A percentile compares a stretch with the other conserved stretches of the same genome.
Evolutionary conservation across 768 basidiomycete genomes (phyloP).

Genomic region (Boletus vinaceobasis): DNA sequence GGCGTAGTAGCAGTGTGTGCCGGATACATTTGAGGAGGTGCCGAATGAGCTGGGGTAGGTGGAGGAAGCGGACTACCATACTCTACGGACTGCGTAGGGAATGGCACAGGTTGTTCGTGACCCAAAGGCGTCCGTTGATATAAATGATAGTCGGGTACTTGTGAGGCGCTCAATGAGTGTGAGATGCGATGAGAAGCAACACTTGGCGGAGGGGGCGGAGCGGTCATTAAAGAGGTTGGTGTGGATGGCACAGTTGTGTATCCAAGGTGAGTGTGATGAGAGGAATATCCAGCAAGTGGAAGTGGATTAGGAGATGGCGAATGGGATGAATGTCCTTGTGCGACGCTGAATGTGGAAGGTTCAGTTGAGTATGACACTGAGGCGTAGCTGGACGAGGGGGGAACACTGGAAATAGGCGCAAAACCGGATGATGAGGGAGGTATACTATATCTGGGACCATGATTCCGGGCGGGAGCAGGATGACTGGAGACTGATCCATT

Average conservation of each 20-base stretch:
- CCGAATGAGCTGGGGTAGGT: constrained; percentile 21
- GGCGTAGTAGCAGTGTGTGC: constrained; percentile 16
- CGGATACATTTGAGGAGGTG: constrained; percentile 26
- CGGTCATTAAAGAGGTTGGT: constrained; percentile 2
- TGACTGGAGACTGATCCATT: constrained; percentile 29
- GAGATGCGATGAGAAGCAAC: constrained; percentile 18
- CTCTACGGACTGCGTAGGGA: constrained; percentile 28
- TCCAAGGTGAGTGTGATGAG: constrained; percentile 16
- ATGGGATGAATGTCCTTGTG: constrained; percentile 42
- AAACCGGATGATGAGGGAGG: constrained; percentile 70
- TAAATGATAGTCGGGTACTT: constrained; percentile 23
- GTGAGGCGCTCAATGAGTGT: constrained; percentile 30
- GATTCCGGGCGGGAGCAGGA: constrained; percentile 35
- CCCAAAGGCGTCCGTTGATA: constrained; percentile 18
- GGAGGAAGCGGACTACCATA: constrained; percentile 17
- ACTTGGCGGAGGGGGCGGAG: constrained; percentile 10
- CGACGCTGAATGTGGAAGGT: constrained; percentile 28
- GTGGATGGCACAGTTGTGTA: constrained; percentile 10
- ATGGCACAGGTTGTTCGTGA: constrained; percentile 22
- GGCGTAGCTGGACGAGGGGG: constrained; percentile 37
- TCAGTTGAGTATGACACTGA: constrained; percentile 35
- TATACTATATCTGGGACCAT: constrained; percentile 64
- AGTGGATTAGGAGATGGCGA: constrained; percentile 20
- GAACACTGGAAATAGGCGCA: constrained; percentile 44
- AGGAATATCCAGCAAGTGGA: constrained; percentile 16